phyloP scores from a whole-genome alignment of 805 yeast genomes.

The Barnettozyma populi region DNA sequence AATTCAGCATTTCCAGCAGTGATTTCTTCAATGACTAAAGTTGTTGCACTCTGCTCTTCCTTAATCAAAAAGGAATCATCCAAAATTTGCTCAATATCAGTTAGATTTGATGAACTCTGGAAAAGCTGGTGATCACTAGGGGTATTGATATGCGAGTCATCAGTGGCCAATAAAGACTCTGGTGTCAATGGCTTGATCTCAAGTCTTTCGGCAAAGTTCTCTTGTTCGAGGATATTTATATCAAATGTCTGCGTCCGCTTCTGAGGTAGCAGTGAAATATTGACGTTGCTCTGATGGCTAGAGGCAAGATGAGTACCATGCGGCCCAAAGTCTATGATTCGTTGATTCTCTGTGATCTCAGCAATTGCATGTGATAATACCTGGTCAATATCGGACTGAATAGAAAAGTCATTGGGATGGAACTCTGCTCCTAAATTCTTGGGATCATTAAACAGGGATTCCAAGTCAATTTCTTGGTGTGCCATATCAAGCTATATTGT shows the following conservation, averaged over 20 bases:
- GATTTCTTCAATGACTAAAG: background rate
- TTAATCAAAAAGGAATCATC: background rate
- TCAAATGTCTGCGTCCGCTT: background rate
- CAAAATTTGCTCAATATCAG: constrained; percentile 11
- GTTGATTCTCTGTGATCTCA: constrained; percentile 11
- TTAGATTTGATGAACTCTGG: background rate
- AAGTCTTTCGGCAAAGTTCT: background rate
- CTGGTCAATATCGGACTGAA: constrained; percentile 30
- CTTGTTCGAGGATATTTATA: background rate
- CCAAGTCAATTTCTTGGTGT: constrained; percentile 12
- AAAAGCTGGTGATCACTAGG: constrained; percentile 10
- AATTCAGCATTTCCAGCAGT: background rate
- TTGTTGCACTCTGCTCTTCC: background rate
- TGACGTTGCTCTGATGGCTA: background rate
- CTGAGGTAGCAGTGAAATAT: background rate
- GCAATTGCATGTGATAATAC: constrained; percentile 13
- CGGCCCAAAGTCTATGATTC: background rate
- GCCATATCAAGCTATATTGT: background rate
- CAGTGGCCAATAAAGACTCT: constrained; percentile 32
- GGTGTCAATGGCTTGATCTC: constrained; percentile 28
- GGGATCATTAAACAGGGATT: constrained; percentile 10
- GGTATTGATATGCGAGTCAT: constrained; percentile 18
- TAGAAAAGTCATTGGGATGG: constrained; percentile 1
- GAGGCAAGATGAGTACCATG: background rate
- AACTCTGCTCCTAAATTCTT: constrained; percentile 7